Evolutionary conservation across 345 rosid genomes (phyloP).

Genomic region (Acer negundo): DNA sequence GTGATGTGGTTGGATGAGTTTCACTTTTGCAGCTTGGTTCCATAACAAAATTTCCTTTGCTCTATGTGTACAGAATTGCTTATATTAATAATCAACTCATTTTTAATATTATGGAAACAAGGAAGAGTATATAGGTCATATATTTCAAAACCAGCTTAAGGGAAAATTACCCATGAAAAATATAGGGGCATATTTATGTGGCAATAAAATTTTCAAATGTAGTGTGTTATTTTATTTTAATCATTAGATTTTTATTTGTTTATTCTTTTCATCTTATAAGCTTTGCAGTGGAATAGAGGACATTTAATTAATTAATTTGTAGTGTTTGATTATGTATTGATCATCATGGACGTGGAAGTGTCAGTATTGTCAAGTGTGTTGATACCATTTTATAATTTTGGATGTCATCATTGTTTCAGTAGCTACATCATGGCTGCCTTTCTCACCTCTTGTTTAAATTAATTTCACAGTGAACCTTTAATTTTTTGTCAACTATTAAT

Average conservation of each 20-base stretch:
- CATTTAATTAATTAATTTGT: not conserved
- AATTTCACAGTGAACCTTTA: constrained; percentile 1
- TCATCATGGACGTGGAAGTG: not conserved
- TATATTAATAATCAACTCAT: not conserved
- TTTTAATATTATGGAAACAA: not conserved
- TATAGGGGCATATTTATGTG: not conserved
- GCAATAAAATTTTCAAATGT: not conserved
- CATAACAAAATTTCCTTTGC: constrained; percentile 3
- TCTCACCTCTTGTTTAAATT: not conserved
- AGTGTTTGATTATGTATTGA: not conserved
- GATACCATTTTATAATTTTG: not conserved
- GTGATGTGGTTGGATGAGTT: constrained; percentile 15
- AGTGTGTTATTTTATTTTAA: constrained; percentile 1
- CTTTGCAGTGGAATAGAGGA: not conserved
- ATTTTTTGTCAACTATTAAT: constrained; percentile 2
- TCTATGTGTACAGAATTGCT: not conserved
- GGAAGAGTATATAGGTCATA: not conserved
- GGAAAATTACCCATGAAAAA: not conserved
- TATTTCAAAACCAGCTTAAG: not conserved
- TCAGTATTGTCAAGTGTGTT: constrained; percentile 5
- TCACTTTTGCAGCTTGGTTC: constrained; percentile 4
- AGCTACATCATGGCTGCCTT: not conserved
- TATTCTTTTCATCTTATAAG: not conserved
- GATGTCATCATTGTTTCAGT: not conserved
- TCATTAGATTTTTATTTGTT: not conserved